A percentile compares a stretch with the other conserved stretches of the same genome.
Evolutionary conservation across 768 basidiomycete genomes (phyloP).

Genomic region (Cystobasidiopsis lactophilus): DNA sequence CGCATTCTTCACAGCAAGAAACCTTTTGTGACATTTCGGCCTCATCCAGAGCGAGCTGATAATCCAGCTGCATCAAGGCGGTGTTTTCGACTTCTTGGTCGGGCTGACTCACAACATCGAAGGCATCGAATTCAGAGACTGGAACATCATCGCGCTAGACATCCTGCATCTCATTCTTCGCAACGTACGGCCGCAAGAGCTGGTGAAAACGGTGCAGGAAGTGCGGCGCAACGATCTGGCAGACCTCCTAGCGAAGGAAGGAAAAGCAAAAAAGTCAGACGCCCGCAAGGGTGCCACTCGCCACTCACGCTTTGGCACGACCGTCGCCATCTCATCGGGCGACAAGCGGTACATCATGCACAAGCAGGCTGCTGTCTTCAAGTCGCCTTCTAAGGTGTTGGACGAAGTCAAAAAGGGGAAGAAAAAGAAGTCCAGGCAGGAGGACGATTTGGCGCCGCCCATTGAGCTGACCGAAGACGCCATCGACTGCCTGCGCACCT

Average conservation of each 20-base stretch:
- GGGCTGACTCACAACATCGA: constrained; percentile 63
- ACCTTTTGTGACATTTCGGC: not conserved
- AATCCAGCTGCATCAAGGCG: constrained; percentile 43
- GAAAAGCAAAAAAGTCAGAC: constrained; percentile 37
- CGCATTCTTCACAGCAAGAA: too few species aligned
- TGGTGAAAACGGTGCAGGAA: constrained; percentile 26
- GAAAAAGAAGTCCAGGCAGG: constrained; percentile 32
- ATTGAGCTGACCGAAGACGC: constrained; percentile 24
- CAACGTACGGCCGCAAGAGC: constrained; percentile 42
- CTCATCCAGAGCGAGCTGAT: constrained; percentile 40
- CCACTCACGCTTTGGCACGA: constrained; percentile 92
- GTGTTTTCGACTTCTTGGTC: constrained; percentile 52
- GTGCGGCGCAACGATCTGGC: constrained; percentile 30
- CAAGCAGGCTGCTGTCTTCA: constrained; percentile 55
- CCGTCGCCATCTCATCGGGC: constrained; percentile 50
- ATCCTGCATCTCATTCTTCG: constrained; percentile 79
- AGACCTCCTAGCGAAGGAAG: constrained; percentile 56
- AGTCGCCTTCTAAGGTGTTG: constrained; percentile 44
- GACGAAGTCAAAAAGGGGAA: constrained; percentile 46
- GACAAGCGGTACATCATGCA: constrained; percentile 38
- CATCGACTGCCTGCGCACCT: constrained; percentile 33
- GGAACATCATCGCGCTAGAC: constrained; percentile 78
- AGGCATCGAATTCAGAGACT: constrained; percentile 58
- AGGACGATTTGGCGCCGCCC: constrained; percentile 21
- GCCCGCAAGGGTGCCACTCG: constrained; percentile 43